Conservation (phyloP, 768 basidiomycete genomes). For the Lenzites betulinus region DNA sequence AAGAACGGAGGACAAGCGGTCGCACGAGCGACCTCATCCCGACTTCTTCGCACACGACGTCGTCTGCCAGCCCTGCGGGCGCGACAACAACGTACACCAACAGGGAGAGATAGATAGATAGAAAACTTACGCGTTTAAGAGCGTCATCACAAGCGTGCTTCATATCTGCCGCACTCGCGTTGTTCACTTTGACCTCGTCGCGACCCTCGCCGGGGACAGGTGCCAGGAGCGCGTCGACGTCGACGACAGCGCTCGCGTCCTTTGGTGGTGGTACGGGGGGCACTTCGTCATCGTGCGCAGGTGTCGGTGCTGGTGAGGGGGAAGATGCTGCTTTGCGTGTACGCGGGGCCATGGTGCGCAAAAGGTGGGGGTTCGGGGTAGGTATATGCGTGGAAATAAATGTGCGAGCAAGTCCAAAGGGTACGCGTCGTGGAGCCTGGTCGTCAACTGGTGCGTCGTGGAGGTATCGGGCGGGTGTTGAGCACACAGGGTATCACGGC, state of each 20-base stretch:
- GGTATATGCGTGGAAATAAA: constrained; percentile 4
- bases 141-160: constrained; percentile 77
- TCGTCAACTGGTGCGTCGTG: background rate
- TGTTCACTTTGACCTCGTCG: constrained; percentile 52
- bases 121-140: constrained; percentile 72
- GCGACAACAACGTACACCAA: too few relatives aligned
- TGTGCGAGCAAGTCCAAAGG: background rate
- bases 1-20: background rate
- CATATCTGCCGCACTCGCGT: constrained; percentile 50
- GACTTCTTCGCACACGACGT: background rate
- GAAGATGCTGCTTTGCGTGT: constrained; percentile 20
- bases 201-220: constrained; percentile 29
- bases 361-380: background rate
- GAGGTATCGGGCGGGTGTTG: background rate
- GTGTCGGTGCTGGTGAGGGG: background rate
- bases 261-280: constrained; percentile 3
- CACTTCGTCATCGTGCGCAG: constrained; percentile 9
- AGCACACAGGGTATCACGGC: constrained; percentile 1
- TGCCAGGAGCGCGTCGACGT: constrained; percentile 20
- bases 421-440: too few relatives aligned
- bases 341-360: constrained; percentile 22
- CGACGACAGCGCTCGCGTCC: constrained; percentile 2
- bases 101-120: constrained; percentile 21
- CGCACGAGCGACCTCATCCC: background rate
- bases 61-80: background rate